A percentile compares a stretch with the other conserved stretches of the same genome.
phyloP scores from a whole-genome alignment of 1,284 basidiomycete genomes.

The Dichomitus squalens region DNA sequence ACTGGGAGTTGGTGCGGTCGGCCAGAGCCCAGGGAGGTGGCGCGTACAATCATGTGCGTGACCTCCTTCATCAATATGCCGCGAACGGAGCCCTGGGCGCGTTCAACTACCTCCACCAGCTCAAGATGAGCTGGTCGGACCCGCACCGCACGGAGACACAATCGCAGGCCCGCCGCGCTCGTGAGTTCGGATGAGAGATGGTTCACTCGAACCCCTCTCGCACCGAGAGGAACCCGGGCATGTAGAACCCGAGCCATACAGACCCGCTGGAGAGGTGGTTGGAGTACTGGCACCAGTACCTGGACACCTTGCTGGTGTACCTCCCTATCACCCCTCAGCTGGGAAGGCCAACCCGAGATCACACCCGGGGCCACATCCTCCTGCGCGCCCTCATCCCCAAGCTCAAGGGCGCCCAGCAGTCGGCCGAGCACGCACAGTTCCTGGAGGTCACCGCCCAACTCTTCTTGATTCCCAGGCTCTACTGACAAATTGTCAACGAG shows the following conservation, averaged over 20 bases:
- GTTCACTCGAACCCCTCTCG: too few relatives aligned
- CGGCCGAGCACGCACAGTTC: not conserved
- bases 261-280: not conserved
- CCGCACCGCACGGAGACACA: not conserved
- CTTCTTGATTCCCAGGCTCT: not conserved
- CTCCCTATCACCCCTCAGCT: too few relatives aligned
- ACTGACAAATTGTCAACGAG: not conserved
- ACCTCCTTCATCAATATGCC: not conserved
- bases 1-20: not conserved
- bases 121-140: not conserved
- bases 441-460: not conserved
- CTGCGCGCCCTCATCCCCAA: not conserved
- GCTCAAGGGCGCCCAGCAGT: not conserved
- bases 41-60: not conserved
- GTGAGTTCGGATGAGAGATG: too few relatives aligned
- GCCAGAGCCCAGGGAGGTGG: not conserved
- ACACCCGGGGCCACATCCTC: not conserved
- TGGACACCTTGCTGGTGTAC: too few relatives aligned
- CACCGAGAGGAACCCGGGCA: too few relatives aligned
- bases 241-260: too few relatives aligned
- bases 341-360: too few relatives aligned
- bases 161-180: not conserved
- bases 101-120: not conserved
- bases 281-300: not conserved
- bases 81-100: not conserved